Percentiles rank a stretch among this genome's conserved stretches.
These are phyloP conservation scores for Ogataea methylovora DNA, from an alignment of 805 yeast genomes.

Conservation along the genomic window DNA sequence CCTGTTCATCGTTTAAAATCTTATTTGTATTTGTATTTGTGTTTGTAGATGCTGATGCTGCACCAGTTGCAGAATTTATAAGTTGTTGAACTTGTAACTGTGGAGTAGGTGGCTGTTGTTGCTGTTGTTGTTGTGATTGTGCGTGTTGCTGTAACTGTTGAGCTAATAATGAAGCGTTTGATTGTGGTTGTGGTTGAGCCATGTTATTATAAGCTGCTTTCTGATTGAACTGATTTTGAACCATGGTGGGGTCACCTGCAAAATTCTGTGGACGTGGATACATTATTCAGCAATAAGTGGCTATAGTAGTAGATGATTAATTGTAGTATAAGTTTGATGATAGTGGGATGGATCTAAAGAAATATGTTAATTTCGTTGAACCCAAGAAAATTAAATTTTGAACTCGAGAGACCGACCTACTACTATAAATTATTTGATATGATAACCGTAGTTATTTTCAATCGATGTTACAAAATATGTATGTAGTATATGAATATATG, in stretches of 20 bases:
- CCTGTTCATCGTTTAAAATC: conserved; percentile 69
- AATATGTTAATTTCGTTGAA: no score
- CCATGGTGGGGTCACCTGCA: conserved; percentile 8
- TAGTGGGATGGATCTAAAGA: no score
- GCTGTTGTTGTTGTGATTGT: conserved; percentile 11
- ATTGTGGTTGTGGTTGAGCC: conserved; percentile 1
- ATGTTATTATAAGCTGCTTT: neutral
- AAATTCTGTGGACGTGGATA: conserved; percentile 6
- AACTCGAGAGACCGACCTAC: no score
- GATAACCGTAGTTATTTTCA: no score
- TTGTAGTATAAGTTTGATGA: no score
- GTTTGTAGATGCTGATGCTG: conserved; percentile 11
- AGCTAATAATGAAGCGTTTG: neutral
- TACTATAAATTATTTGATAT: no score
- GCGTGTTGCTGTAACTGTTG: conserved; percentile 5
- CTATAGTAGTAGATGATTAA: no score
- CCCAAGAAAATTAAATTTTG: no score
- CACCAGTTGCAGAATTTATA: conserved; percentile 9
- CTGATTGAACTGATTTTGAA: conserved; percentile 12
- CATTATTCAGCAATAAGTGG: no score
- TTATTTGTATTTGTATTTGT: conserved; percentile 18
- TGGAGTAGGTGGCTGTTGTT: conserved; percentile 10
- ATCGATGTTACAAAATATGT: no score
- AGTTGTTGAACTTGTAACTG: conserved; percentile 7
- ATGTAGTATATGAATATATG: no score